Base-by-base conservation (phyloP, 495 filamentous ascomycete species). In the Penicillium verhagenii region DNA sequence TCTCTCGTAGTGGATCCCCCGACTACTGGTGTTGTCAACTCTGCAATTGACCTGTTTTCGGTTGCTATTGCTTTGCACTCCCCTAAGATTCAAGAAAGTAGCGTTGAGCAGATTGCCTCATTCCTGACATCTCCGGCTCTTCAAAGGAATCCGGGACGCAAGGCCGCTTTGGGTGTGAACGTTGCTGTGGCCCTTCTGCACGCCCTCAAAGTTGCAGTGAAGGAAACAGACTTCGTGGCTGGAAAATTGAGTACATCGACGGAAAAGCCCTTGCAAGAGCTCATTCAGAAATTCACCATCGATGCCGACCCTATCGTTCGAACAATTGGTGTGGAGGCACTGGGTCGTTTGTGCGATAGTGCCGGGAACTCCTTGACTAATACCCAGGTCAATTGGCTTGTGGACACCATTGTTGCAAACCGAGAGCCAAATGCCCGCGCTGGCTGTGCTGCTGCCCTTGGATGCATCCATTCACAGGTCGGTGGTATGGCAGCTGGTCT, bases 401-500 rank as follows among this genome's bases (percentile, higher is more conserved):
- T 97, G 19, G 92, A 97, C 50, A 94, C 86, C 6, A 96, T 99
- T 59, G 91, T 99, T 10, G 81, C 85, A 31, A 97, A 97, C 63
- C 79, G 93, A 25, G 94, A 99, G 54, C 94, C 94, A 5, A 93
- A 89, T 64, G 90, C 90, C 11, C 86, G 94, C 64, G 91, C 94
- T 37, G 94, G 94, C 24, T 99, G 91, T 67, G 95, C 95, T 18
- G 86, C 94, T 74, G 91, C 94, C 29, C 75, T 99, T 52, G 94
- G 93, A 13, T 90, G 86, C 57, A 97, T 97, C 40, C 94, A 97
- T 69, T 86, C 91, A 2, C 90, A 96, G 66, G 89, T 97, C 26
- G 94, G 94, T 51, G 94, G 94, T 58, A 97, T 99, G 92, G 95
- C 95, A 52, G 94, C 94, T 47, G 91, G 92, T n/a, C 88, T 91